Base-by-base conservation (phyloP, 2,329 filamentous ascomycete species). In the Botryosphaeria agaves region DNA sequence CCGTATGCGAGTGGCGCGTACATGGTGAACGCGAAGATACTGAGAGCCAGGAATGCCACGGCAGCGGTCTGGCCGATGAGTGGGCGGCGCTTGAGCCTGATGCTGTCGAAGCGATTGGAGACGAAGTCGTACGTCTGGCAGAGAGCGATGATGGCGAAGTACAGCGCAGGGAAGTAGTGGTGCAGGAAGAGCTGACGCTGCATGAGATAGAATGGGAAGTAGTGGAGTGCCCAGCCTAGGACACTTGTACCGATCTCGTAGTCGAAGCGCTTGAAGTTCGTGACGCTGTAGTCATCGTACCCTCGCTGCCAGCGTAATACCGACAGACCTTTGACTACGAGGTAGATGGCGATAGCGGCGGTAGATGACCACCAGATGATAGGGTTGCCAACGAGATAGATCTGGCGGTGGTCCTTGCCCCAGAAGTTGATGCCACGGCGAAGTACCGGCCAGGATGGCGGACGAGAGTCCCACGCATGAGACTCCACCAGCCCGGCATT, bases 161-260 rank as follows among this genome's bases (percentile, higher is more conserved):
- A 92, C 9, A 98, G 70, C 2, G 89, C 89, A 0, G 89, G 89
- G 57, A 98, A 89, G 56, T 98, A 98, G 60, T 98, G 89, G 56
- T 98, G 89, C 37, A 98, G 65, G 68, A 98, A 98, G 20, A 98
- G 74, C 58, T 98, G 89, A 44, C 89, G 84, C 51, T 89, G 75
- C 89, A 98, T 95, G 34, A 98, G 69, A 62, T 75, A 98, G 63
- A 98, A 98, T 7, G 89, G 89, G 65, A 98, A 95, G 63, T 94
- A 98, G 58, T 98, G 89, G 55, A 98, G 77, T 28, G 81, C 83
- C 89, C 89, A 98, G 41, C 80, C 89, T 6, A 98, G 69, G 18
- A 94, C 78, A 12, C 74, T 83, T 31, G 75, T 82, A 37, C 89
- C 89, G 35, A 95, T 72, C 56, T 98, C 89, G 49, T 94, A 95